Conservation (phyloP, 768 basidiomycete species). For the Serendipita sp. region DNA sequence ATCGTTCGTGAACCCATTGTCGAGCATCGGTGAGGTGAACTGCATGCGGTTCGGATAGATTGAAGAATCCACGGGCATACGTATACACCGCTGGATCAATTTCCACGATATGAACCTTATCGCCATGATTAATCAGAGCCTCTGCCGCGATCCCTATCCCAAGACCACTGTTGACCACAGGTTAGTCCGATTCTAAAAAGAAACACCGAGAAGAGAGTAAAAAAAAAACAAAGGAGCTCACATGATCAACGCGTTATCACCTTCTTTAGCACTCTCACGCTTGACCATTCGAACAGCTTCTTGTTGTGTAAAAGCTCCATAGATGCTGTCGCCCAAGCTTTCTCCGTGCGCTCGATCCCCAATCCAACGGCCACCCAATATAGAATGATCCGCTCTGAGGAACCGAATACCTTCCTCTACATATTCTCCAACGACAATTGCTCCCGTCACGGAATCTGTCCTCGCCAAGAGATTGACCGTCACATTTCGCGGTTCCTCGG, state of each 20-base stretch:
- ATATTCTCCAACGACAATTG: constrained; percentile 65
- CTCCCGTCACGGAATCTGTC: constrained; percentile 40
- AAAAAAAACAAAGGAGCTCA: constrained; percentile 22
- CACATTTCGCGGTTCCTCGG: constrained; percentile 10
- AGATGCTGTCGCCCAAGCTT: constrained; percentile 61
- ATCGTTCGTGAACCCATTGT: constrained; percentile 38
- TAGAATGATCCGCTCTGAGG: constrained; percentile 37
- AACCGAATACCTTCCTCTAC: constrained; percentile 25
- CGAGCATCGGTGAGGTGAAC: constrained; percentile 71
- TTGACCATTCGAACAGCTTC: constrained; percentile 65
- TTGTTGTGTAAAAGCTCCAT: constrained; percentile 71
- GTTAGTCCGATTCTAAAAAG: background rate
- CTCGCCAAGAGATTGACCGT: constrained; percentile 17
- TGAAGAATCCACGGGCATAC: constrained; percentile 67
- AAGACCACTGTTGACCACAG: constrained; percentile 45
- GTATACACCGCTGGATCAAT: constrained; percentile 83
- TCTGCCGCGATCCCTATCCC: constrained; percentile 72
- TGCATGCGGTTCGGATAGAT: constrained; percentile 42
- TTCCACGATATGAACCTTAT: constrained; percentile 74
- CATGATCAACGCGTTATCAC: constrained; percentile 56
- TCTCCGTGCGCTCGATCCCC: constrained; percentile 27
- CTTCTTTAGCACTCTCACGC: constrained; percentile 22
- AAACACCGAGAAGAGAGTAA: background rate
- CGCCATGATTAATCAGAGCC: constrained; percentile 49
- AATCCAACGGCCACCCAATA: constrained; percentile 66